These are phyloP conservation scores for Penicillium verrucosum DNA, from an alignment of 2,329 filamentous ascomycete genomes.

Conservation along the genomic window DNA sequence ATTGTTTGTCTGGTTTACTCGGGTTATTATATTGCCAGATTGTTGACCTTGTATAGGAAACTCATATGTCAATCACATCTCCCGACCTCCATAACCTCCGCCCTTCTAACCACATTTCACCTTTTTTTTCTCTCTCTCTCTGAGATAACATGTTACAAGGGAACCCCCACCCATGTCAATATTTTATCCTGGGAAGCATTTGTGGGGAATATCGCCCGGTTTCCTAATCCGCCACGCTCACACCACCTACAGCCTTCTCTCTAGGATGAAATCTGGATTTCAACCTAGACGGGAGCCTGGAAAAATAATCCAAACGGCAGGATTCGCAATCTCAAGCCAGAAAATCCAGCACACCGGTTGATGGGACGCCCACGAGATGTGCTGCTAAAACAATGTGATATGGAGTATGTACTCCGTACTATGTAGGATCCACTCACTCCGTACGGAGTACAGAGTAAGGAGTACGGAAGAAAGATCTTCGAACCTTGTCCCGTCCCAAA, in stretches of 20 bases:
- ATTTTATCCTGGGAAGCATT: neutral
- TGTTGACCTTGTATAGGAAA: neutral
- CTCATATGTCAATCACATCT: neutral
- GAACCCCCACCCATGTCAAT: neutral
- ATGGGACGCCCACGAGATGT: conserved; percentile 5
- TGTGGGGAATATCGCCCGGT: neutral
- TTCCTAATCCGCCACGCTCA: neutral
- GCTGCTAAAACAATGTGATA: neutral
- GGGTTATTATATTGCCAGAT: neutral
- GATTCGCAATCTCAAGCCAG: neutral
- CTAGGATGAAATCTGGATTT: neutral
- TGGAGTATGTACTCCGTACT: neutral
- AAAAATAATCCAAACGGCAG: neutral
- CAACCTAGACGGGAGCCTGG: neutral
- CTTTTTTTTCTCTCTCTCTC: no score
- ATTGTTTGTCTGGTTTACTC: no score
- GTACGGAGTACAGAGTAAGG: neutral
- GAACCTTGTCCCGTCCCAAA: conserved; percentile 1
- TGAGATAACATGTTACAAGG: neutral
- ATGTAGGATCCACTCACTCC: neutral
- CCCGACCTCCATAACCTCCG: neutral
- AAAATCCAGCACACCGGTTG: conserved; percentile 5
- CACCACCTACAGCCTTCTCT: neutral
- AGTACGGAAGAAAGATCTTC: neutral
- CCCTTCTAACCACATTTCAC: neutral